phyloP scores from a whole-genome alignment of 805 yeast species.

The Nakazawaea wyomingensis region DNA sequence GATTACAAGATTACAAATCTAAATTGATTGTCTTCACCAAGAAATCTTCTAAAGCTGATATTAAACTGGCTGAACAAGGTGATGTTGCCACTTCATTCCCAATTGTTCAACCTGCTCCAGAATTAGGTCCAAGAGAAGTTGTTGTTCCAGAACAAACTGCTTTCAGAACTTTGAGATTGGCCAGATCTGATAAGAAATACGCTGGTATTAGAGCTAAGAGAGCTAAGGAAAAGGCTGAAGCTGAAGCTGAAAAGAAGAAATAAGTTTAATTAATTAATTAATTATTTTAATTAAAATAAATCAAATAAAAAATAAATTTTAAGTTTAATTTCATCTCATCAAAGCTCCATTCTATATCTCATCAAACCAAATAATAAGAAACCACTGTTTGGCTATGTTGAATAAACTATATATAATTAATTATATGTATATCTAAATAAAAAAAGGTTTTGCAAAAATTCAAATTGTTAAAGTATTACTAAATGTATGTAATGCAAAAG shows the following conservation, averaged over 20 bases:
- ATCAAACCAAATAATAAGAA: too few species aligned
- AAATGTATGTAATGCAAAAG: too few species aligned
- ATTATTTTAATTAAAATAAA: too few species aligned
- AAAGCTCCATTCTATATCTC: too few species aligned
- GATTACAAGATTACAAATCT: constrained; percentile 94
- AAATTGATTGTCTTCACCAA: constrained; percentile 95
- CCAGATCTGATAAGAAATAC: constrained; percentile 91
- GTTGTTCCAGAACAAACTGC: constrained; percentile 67
- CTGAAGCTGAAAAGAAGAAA: constrained; percentile 99
- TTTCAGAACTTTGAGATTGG: constrained; percentile 91
- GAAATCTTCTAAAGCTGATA: constrained; percentile 69
- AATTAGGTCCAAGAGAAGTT: constrained; percentile 85
- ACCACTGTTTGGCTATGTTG: too few species aligned
- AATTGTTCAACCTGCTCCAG: constrained; percentile 71
- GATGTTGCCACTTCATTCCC: constrained; percentile 81
- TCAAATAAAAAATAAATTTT: too few species aligned
- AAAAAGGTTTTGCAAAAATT: too few species aligned
- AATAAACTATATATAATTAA: too few species aligned
- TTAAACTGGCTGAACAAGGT: constrained; percentile 62
- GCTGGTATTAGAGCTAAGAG: constrained; percentile 97
- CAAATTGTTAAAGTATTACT: too few species aligned
- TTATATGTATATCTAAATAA: too few species aligned
- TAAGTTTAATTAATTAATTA: constrained; percentile 32
- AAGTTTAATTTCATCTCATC: too few species aligned
- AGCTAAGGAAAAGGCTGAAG: constrained; percentile 95